Evolutionary conservation across 306 rosid genomes (phyloP).

Genomic region (Canavalia gladiata): DNA sequence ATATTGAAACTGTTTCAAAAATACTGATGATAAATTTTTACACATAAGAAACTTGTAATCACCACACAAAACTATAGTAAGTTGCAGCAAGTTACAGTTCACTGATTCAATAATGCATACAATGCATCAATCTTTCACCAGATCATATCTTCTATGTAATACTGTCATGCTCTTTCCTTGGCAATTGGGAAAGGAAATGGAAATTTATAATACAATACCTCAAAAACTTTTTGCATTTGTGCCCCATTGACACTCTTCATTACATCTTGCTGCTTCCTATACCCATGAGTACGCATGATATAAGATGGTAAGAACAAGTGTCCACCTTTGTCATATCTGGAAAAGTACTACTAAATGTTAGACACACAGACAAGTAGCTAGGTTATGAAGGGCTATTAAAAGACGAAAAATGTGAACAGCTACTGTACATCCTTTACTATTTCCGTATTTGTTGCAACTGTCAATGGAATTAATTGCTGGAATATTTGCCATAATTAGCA

Average conservation of each 20-base stretch:
- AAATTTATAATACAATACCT: constrained; percentile 60
- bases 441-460: constrained; percentile 22
- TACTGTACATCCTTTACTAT: not conserved
- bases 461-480: too few species aligned
- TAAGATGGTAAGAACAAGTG: constrained; percentile 89
- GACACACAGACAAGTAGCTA: constrained; percentile 18
- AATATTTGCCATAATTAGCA: too few species aligned
- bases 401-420: constrained; percentile 3
- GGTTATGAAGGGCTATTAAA: not conserved
- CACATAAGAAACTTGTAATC: not conserved
- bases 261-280: constrained; percentile 77
- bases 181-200: constrained; percentile 11
- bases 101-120: constrained; percentile 4
- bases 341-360: constrained; percentile 37
- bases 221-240: constrained; percentile 80
- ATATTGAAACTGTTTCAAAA: not conserved
- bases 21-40: not conserved
- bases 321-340: constrained; percentile 89
- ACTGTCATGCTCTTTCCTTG: not conserved
- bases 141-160: constrained; percentile 5
- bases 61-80: not conserved
- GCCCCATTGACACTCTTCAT: constrained; percentile 63
- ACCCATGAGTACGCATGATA: constrained; percentile 93
- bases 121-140: not conserved
- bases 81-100: constrained; percentile 8